Evolutionary conservation across 2,329 filamentous ascomycete genomes (phyloP).

Genomic region (Penicillium sp.): DNA sequence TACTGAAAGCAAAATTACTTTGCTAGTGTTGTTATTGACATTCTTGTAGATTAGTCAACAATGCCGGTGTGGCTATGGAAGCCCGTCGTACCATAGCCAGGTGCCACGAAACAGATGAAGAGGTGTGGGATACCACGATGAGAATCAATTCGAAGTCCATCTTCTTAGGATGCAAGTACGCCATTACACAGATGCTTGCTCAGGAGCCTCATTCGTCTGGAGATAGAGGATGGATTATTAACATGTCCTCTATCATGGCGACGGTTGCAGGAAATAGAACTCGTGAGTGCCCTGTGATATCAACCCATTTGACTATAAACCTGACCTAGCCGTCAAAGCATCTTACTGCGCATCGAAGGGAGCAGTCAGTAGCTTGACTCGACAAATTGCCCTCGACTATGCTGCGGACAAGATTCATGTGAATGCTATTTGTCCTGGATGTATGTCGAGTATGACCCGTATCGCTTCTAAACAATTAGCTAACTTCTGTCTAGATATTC

Average conservation of each 20-base stretch:
- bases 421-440: constrained; percentile 23
- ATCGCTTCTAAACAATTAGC: no score
- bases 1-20: background rate
- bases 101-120: constrained; percentile 31
- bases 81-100: background rate
- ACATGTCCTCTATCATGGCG: constrained; percentile 25
- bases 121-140: constrained; percentile 41
- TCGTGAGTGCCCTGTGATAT: background rate
- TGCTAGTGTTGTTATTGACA: background rate
- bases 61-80: constrained; percentile 2
- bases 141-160: constrained; percentile 36
- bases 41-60: constrained; percentile 1
- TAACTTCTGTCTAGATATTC: constrained; percentile 2
- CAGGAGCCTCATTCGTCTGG: constrained; percentile 32
- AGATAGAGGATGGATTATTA: constrained; percentile 36
- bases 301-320: no score
- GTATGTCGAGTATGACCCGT: background rate
- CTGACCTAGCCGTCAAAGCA: background rate
- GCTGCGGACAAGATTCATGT: constrained; percentile 8
- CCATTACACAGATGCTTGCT: constrained; percentile 35
- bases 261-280: constrained; percentile 7
- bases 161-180: constrained; percentile 43
- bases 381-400: constrained; percentile 10
- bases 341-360: constrained; percentile 41
- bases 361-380: constrained; percentile 41